Evolutionary conservation across 2,329 filamentous ascomycete genomes (phyloP).

Genomic region (Trichoderma lentiforme): DNA sequence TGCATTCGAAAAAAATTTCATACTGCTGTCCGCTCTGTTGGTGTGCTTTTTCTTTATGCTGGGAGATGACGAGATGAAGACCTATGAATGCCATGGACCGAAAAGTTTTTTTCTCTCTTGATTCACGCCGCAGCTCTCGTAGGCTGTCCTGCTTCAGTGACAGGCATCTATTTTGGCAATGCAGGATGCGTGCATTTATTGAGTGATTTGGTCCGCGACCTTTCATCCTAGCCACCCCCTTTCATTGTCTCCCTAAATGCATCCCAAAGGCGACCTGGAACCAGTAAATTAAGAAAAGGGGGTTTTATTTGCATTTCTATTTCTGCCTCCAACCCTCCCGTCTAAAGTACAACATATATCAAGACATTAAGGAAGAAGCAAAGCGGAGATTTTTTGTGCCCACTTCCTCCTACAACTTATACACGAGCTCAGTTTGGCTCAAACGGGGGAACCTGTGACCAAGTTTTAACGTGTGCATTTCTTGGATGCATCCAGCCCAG

Average conservation of each 20-base stretch:
- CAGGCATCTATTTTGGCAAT: background rate
- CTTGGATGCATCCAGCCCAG: background rate
- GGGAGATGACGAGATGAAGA: background rate
- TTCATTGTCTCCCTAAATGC: background rate
- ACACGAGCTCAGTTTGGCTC: slow-evolving; percentile 35
- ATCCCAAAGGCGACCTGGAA: background rate
- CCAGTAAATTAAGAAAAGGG: background rate
- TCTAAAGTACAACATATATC: slow-evolving; percentile 35
- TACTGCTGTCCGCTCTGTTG: background rate
- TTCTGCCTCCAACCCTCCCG: slow-evolving; percentile 23
- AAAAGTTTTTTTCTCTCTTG: background rate
- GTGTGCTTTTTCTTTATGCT: background rate
- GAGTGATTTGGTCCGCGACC: background rate
- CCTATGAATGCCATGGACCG: background rate
- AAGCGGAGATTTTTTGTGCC: slow-evolving; percentile 41
- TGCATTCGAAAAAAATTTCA: slow-evolving; percentile 33
- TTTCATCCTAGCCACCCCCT: background rate
- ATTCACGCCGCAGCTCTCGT: background rate
- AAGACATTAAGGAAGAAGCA: slow-evolving; percentile 40
- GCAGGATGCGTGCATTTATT: background rate
- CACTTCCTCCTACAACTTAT: slow-evolving; percentile 32
- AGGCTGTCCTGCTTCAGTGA: background rate
- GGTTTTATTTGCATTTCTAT: slow-evolving; percentile 17
- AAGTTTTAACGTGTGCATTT: background rate
- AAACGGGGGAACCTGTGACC: slow-evolving; percentile 24